A percentile compares a stretch with the other conserved stretches of the same genome.
Evolutionary conservation across 305 asterid genomes (phyloP).

Genomic region (Euphrasia arctica): DNA sequence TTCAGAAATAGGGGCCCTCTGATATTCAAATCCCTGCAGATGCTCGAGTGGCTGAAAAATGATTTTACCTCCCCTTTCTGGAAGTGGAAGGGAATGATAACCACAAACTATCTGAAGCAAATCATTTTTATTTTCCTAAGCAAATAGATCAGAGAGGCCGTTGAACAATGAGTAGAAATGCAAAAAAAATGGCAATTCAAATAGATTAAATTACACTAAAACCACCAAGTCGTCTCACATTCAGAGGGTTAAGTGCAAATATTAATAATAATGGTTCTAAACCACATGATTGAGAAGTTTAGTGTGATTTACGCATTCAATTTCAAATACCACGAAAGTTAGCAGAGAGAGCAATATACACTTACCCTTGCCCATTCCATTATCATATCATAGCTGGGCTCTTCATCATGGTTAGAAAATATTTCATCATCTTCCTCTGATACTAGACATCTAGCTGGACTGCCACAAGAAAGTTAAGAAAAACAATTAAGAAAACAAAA

Average conservation of each 20-base stretch:
- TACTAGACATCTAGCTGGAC: constrained; percentile 68
- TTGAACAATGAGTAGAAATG: constrained; percentile 15
- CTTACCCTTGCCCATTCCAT: constrained; percentile 89
- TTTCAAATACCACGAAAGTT: constrained; percentile 23
- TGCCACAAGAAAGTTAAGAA: constrained; percentile 51
- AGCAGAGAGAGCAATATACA: constrained; percentile 15
- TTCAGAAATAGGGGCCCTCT: constrained; percentile 57
- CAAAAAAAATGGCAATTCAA: constrained; percentile 12
- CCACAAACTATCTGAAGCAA: constrained; percentile 82
- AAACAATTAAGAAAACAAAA: constrained; percentile 3
- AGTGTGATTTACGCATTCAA: too few species aligned
- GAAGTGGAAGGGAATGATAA: constrained; percentile 65
- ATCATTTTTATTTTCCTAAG: constrained; percentile 80
- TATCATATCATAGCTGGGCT: constrained; percentile 46
- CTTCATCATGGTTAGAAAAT: constrained; percentile 41
- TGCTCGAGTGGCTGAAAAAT: constrained; percentile 85
- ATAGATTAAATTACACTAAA: neutral
- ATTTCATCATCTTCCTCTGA: constrained; percentile 61
- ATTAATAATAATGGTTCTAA: too few species aligned
- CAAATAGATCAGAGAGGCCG: constrained; percentile 21
- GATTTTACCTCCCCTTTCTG: constrained; percentile 64
- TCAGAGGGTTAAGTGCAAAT: too few species aligned
- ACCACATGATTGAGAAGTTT: too few species aligned
- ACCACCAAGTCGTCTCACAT: too few species aligned
- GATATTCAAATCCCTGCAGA: constrained; percentile 64